These are phyloP conservation scores for Chytriomyces sp. DNA, from an alignment of 192 early-diverging fungal species.

Conservation along the genomic window DNA sequence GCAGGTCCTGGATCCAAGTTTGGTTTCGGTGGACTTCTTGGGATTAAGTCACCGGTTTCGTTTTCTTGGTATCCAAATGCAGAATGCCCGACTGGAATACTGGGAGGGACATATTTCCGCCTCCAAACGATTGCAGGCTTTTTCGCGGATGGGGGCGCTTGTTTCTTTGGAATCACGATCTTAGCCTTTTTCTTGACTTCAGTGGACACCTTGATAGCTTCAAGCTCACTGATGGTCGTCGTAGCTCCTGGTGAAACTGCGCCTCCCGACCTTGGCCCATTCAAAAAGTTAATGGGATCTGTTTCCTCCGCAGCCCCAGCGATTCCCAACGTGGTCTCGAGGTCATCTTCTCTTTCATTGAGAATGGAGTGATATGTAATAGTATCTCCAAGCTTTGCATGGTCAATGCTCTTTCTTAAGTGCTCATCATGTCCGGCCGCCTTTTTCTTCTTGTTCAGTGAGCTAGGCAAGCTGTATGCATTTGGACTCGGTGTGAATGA, in stretches of 20 bases:
- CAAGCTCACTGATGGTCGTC: not conserved
- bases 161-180: not conserved
- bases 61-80: slow-evolving; percentile 59
- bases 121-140: slow-evolving; percentile 47
- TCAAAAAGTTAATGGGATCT: not conserved
- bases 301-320: not conserved
- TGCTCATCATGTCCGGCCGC: not conserved
- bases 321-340: not conserved
- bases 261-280: not conserved
- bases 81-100: slow-evolving; percentile 45
- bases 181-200: not conserved
- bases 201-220: not conserved
- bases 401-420: slow-evolving; percentile 19
- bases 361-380: slow-evolving; percentile 14
- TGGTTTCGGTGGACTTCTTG: slow-evolving; percentile 50
- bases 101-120: slow-evolving; percentile 56
- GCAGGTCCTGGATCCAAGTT: slow-evolving; percentile 39
- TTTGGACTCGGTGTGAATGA: slow-evolving; percentile 48
- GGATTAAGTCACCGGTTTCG: slow-evolving; percentile 49
- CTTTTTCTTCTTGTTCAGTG: slow-evolving; percentile 28
- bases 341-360: slow-evolving; percentile 1
- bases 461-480: slow-evolving; percentile 37
- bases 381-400: slow-evolving; percentile 16
- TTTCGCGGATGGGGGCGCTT: slow-evolving; percentile 15
- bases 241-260: not conserved